A percentile compares a stretch with the other conserved stretches of the same genome.
Conservation (phyloP, 2,329 filamentous ascomycete genomes). For the Ceratocystis albifundus region DNA sequence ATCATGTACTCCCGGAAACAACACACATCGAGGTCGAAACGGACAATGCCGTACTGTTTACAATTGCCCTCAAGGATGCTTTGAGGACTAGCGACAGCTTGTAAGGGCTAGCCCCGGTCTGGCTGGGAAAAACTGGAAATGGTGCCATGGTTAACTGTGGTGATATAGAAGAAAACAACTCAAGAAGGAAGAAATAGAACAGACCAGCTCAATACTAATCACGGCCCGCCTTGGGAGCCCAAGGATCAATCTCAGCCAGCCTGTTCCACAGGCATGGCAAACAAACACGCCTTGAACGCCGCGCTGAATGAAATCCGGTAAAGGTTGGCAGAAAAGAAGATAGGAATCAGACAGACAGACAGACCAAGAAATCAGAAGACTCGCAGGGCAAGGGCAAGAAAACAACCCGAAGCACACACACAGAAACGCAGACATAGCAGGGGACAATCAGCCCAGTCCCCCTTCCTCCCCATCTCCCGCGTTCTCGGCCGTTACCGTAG, state of each 20-base stretch:
- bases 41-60: conserved; percentile 58
- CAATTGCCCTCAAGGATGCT: conserved; percentile 35
- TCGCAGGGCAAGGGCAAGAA: not conserved
- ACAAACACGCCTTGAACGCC: conserved; percentile 18
- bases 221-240: not conserved
- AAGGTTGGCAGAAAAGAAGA: conserved; percentile 10
- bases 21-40: conserved; percentile 52
- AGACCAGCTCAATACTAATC: not conserved
- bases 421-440: conserved; percentile 16
- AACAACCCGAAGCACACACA: conserved; percentile 24
- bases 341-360: conserved; percentile 20
- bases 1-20: conserved; percentile 53
- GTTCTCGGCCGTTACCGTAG: conserved; percentile 45
- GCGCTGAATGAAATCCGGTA: conserved; percentile 19
- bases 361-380: conserved; percentile 19
- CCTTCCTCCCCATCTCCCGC: not conserved
- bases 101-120: not conserved
- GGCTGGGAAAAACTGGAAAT: not conserved
- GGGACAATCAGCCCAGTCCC: conserved; percentile 21
- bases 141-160: not conserved
- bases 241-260: not conserved
- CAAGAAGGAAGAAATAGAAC: not conserved
- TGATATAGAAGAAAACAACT: not conserved
- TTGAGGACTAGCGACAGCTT: not conserved
- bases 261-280: not conserved